Base-by-base conservation (phyloP, 2,329 filamentous ascomycete genomes). In the Fusarium sp. region DNA sequence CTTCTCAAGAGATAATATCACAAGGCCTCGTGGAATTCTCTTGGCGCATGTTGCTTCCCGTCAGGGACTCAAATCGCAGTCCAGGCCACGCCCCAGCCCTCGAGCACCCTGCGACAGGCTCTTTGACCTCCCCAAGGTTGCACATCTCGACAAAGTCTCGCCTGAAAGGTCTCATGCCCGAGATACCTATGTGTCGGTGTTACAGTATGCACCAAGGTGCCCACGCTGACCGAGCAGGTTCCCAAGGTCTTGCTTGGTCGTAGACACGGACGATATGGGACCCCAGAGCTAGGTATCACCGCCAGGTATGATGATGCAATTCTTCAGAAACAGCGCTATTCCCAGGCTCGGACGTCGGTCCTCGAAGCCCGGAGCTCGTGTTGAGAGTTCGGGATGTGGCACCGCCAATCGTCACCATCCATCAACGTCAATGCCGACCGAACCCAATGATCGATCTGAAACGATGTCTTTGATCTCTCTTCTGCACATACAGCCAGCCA, bases 11-110 rank as follows among this genome's bases (percentile, higher is more conserved):
- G 65, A 38, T 38, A 65, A 69, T 61, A 76, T 75, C 73, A 77
- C 75, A 68, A 75, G 66, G 62, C 65, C 77, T 72, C 73, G 74
- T 77, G 68, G 66, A 35, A 58, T 58, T 69, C 68, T 50, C 63
- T 70, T 73, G 66, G 70, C 75, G 47, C 10, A 69, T 79, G 77
- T 74, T 60, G 73, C 66, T 60, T 76, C 62, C 77, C 77, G 76
- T 30, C 40, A 37, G 17, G 32, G 67, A 68, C 72, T 75, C 54
- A 73, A 67, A 62, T 71, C 66, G 59, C 69, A 71, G 71, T 69
- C 69, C 63, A 69, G 62, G 25, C 56, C 50, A 59, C 15, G 35
- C 62, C 22, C 47, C 65, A 61, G 45, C 57, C 22, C 57, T 69
- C 65, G 66, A 65, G 43, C 56, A 50, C 54, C 40, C 35, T 63